Conservation (phyloP, 2,329 filamentous ascomycete genomes). For the Botryotinia narcissicola region DNA sequence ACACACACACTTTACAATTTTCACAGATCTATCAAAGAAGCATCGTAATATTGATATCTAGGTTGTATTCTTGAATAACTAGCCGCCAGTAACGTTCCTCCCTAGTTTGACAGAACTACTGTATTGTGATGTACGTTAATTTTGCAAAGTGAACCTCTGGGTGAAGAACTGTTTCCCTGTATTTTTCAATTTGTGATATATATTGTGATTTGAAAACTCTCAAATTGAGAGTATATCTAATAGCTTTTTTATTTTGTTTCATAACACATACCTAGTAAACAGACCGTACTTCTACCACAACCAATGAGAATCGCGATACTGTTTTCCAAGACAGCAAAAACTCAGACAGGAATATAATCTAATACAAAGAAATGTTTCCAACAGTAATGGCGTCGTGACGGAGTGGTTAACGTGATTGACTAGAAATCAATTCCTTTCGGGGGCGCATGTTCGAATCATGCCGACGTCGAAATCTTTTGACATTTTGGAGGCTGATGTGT, state of each 20-base stretch:
- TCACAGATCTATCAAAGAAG: neutral
- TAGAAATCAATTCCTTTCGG: constrained; percentile 20
- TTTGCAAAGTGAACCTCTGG: neutral
- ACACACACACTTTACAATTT: neutral
- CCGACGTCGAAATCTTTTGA: neutral
- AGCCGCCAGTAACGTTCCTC: neutral
- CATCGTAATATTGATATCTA: neutral
- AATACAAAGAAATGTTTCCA: fast-evolving
- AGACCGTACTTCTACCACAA: neutral
- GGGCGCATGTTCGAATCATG: constrained; percentile 19
- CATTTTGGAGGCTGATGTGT: neutral
- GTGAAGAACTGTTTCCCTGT: neutral
- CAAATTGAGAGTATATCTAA: neutral
- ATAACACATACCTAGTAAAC: neutral
- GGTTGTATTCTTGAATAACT: neutral
- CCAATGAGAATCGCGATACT: neutral
- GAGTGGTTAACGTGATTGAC: constrained; percentile 19
- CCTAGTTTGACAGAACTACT: neutral
- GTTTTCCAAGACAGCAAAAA: neutral
- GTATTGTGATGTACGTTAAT: neutral
- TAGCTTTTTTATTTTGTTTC: neutral
- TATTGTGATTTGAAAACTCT: neutral
- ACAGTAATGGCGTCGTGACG: constrained; percentile 3
- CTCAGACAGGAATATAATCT: fast-evolving
- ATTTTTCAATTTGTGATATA: neutral